Conservation (phyloP, 2,329 filamentous ascomycete species). For the Niveomyces coronatus region DNA sequence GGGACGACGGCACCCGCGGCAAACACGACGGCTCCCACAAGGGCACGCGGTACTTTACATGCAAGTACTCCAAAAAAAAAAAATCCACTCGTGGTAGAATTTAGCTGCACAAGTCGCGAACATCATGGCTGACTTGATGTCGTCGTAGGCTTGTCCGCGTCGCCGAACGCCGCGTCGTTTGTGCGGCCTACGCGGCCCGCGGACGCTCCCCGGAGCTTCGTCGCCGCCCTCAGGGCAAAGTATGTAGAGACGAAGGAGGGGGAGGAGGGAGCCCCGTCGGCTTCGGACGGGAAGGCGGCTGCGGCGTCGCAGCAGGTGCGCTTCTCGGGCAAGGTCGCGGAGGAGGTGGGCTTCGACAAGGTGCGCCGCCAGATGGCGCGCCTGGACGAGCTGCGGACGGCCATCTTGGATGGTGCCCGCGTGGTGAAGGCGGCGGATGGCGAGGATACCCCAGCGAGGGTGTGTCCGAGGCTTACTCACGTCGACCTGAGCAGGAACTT, state of each 20-base stretch:
- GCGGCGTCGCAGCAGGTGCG: slow-evolving; percentile 37
- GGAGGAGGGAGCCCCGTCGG: slow-evolving; percentile 11
- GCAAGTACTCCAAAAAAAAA: slow-evolving; percentile 42
- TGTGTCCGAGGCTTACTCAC: slow-evolving; percentile 61
- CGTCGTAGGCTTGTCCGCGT: slow-evolving; percentile 44
- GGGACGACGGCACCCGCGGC: slow-evolving; percentile 78
- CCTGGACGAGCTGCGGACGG: slow-evolving; percentile 66
- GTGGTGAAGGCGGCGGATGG: slow-evolving; percentile 35
- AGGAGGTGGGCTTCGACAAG: slow-evolving; percentile 94
- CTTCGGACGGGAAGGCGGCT: slow-evolving; percentile 13
- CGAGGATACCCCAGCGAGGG: slow-evolving; percentile 32
- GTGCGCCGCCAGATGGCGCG: slow-evolving; percentile 70
- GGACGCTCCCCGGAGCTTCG: slow-evolving; percentile 61
- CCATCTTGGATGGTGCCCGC: slow-evolving; percentile 69
- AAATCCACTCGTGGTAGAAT: too few species aligned
- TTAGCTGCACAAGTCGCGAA: too few species aligned
- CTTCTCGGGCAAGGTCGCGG: slow-evolving; percentile 72
- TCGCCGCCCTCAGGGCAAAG: slow-evolving; percentile 72
- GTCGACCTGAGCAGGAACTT: slow-evolving; percentile 81
- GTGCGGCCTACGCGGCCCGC: slow-evolving; percentile 64
- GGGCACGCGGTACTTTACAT: slow-evolving; percentile 71
- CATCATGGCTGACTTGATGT: neutral
- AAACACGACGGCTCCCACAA: slow-evolving; percentile 85
- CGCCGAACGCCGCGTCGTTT: slow-evolving; percentile 72
- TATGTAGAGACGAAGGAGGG: slow-evolving; percentile 50